Base-by-base conservation (phyloP, 306 rosid genomes). In the Lagenaria siceraria region DNA sequence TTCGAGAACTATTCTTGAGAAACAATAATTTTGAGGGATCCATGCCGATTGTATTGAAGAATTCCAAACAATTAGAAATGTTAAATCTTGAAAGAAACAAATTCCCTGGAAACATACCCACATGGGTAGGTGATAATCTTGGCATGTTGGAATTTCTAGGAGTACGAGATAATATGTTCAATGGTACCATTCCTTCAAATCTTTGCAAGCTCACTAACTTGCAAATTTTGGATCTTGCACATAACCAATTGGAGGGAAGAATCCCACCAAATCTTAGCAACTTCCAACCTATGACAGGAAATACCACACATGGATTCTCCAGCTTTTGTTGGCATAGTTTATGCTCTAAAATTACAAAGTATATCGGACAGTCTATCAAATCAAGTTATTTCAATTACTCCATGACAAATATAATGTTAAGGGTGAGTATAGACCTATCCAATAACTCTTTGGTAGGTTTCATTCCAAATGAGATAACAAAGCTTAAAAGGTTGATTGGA, bases 151-250 rank as follows among this genome's bases (percentile, higher is more conserved):
- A 10, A 13, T 4, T 83, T 40, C 77, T 83, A 0, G 53, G 71
- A 14, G 40, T 80, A 10, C 38, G 46, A 4, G 43, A 35, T 3
- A 83, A 80, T 42, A 15, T 46, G 0, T 35, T 80, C 24, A 3
- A 13, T 35, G 81, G 83, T 31, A 49, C 4, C 7, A 9, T 80
- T 7, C 77, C 83, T 3, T 1, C 33, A 7, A 35, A 52, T 10
- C 1, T 48, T 1, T 77, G n/a, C n/a, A n/a, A n/a, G 83, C 21
- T 80, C 10, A 2, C 60, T 29, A 4, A 25, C 9, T n/a, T 78
- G 38, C 75, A 77, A 63, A 5, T 36, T 17, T 66, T 80, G 25
- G 87, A 78, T 49, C 10, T 80, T 2, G 74, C 80, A 0, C 0
- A 2, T 3, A 80, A 78, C 18, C 2, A 65, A 15, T 6, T 83